Base-by-base conservation (phyloP, 306 rosid genomes). In the Acacia acuminata region DNA sequence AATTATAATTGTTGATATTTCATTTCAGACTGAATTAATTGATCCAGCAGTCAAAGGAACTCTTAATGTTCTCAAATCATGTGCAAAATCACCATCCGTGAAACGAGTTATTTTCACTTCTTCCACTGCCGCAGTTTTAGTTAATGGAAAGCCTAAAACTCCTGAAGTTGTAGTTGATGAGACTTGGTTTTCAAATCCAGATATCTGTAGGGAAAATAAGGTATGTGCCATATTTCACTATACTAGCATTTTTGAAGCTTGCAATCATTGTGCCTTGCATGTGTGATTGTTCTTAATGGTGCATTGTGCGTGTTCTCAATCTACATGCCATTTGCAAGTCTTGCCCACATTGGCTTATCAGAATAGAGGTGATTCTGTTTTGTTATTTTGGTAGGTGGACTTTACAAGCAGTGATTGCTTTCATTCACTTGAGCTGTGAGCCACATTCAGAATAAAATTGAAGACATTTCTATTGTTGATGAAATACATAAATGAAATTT, bases 21-120 rank as follows among this genome's bases (percentile, higher is more conserved):
- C 10, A 38, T 36, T 76, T 38, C 79, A 76, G 79, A 63, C 13
- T 76, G 79, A 60, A 22, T 16, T 76, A n/a, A 42, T 76, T 58
- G 79, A 76, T 4, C 70, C 70, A 10, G 70, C 70, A 40, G 70
- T 58, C 38, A 60, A 76, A 67, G 70, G 55, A 40, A 76, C 70
- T 40, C 70, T 76, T 13, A 76, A 76, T 76, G 45, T 76, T 76
- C 79, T 76, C 27, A 76, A 40, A 60, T 58, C 79, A 76, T 76
- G 79, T 76, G 55, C 79, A 14, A 76, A 76, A 58, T 56, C 69
- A 0, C 22, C 68, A n/a, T 38, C 38, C 13, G 38, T 76, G 79
- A 76, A 76, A 58, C 51, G 79, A 76, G 71, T 76, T 58, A 48
- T 76, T n/a, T 38, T 76, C 5, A 76, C 79, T 1, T 76, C 79